These are phyloP conservation scores for Lindgomyces ingoldianus DNA, from an alignment of 495 filamentous ascomycete genomes.

Conservation along the genomic window DNA sequence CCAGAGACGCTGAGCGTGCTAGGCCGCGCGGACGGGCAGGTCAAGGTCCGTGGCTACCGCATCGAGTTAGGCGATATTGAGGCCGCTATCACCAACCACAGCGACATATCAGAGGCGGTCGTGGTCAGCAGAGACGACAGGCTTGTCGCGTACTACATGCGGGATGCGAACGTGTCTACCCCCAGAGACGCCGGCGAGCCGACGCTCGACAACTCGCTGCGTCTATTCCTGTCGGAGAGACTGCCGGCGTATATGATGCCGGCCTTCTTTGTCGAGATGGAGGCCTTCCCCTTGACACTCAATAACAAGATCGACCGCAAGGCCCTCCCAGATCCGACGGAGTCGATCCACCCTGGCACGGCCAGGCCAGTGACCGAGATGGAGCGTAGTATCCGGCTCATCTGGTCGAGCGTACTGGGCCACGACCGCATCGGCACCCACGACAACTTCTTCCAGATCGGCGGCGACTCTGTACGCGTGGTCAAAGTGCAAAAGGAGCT, in stretches of 20 bases:
- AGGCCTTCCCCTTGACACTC: constrained; percentile 16
- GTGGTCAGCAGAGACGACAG: constrained; percentile 6
- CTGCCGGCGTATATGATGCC: constrained; percentile 32
- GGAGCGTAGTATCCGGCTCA: background rate
- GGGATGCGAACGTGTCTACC: background rate
- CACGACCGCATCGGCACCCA: constrained; percentile 24
- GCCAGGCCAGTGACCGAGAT: background rate
- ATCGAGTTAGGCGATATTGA: constrained; percentile 52
- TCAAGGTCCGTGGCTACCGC: constrained; percentile 56
- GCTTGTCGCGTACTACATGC: constrained; percentile 35
- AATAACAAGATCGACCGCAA: constrained; percentile 23
- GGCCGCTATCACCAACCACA: constrained; percentile 43
- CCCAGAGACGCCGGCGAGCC: too few relatives aligned
- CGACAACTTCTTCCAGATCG: constrained; percentile 40
- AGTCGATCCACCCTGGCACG: background rate
- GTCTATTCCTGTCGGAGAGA: constrained; percentile 34
- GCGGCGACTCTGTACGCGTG: constrained; percentile 39
- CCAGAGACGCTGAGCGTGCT: constrained; percentile 53
- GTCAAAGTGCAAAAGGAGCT: constrained; percentile 30
- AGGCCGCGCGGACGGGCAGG: constrained; percentile 52
- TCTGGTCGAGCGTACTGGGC: constrained; percentile 27
- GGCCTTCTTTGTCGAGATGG: constrained; percentile 24
- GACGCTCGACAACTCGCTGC: constrained; percentile 31
- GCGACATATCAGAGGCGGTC: constrained; percentile 34
- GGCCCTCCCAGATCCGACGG: constrained; percentile 9